Base-by-base conservation (phyloP, 805 yeast species). In the Candida vaughaniae region DNA sequence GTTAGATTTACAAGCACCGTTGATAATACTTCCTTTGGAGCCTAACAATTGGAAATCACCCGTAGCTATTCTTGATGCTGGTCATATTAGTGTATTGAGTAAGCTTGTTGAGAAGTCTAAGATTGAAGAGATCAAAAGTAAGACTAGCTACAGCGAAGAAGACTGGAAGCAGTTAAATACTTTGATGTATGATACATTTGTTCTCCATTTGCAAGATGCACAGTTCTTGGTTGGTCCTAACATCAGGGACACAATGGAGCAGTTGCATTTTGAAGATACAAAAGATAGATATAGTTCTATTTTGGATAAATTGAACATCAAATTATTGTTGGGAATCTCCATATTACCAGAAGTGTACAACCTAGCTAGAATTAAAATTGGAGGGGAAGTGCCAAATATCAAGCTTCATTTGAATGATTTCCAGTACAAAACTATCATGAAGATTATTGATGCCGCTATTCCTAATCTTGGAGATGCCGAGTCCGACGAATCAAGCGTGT, bases 51-150 rank as follows among this genome's bases (percentile, higher is more conserved):
- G 87, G 80, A 71, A 82, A 27, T 80, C 97, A 0, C 95, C 97
- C 0, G 95, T 95, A 46, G 86, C 90, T 3, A 78, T 93, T 14
- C 70, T 93, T 36, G 98, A 93, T 69, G 96, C 97, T 6, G 99
- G 99, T 53, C 96, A 91, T 58, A 82, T 95, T 16, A 81, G 88
- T 46, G 78, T 93, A 11, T 62, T 69, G 1, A 86, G 96, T 54
- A 93, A 90, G 49, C 71, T 91, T 27, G 93, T 81, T 3, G 85
- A 84, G 31, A 78, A 78, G 46, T 72, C 75, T 3, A 78, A 77
- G 31, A 73, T 89, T 18, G 80, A 81, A 34, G 80, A 80, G 40
- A 77, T 89, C 31, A 86, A 81, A 52, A 68, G 78, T 17, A 78
- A 85, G 52, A 69, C 71, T 5, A 64, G 62, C 42, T 83, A 82